Conservation (phyloP, 2,329 filamentous ascomycete genomes). For the Sporothrix schenckii region DNA sequence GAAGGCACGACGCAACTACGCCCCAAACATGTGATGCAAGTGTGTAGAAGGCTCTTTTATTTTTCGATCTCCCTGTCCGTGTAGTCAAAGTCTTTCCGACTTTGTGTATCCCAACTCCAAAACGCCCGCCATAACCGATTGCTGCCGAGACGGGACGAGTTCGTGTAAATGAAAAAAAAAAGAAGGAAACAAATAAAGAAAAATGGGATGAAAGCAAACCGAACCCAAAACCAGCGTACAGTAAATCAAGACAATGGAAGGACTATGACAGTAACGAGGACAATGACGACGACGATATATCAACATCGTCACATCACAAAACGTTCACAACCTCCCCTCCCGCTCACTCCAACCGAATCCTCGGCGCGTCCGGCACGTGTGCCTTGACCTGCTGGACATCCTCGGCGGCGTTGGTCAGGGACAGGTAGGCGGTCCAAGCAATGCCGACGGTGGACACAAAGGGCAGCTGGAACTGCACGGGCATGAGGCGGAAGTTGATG, state of each 20-base stretch:
- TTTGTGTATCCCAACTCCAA: background rate
- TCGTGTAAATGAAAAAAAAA: background rate
- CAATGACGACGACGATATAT: background rate
- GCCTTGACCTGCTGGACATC: conserved; percentile 53
- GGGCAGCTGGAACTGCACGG: conserved; percentile 93
- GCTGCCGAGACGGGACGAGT: background rate
- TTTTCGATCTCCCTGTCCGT: background rate
- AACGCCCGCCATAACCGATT: conserved; percentile 26
- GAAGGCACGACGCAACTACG: background rate
- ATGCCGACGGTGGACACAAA: conserved; percentile 97
- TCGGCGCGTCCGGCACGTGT: conserved; percentile 41
- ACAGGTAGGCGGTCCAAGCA: conserved; percentile 96
- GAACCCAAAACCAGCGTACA: background rate
- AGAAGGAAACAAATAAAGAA: background rate
- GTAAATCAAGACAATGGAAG: too few relatives aligned
- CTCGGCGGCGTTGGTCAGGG: conserved; percentile 83
- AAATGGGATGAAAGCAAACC: too few relatives aligned
- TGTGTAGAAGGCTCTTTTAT: background rate
- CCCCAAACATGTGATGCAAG: background rate
- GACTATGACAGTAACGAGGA: too few relatives aligned
- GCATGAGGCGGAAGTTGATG: conserved; percentile 93
- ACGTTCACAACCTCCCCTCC: too few relatives aligned
- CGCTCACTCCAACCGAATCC: conserved; percentile 44
- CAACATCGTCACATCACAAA: background rate
- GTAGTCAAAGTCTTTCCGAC: conserved; percentile 7